Base-by-base conservation (phyloP, 2,329 filamentous ascomycete species). In the Cordyceps fumosorosea region DNA sequence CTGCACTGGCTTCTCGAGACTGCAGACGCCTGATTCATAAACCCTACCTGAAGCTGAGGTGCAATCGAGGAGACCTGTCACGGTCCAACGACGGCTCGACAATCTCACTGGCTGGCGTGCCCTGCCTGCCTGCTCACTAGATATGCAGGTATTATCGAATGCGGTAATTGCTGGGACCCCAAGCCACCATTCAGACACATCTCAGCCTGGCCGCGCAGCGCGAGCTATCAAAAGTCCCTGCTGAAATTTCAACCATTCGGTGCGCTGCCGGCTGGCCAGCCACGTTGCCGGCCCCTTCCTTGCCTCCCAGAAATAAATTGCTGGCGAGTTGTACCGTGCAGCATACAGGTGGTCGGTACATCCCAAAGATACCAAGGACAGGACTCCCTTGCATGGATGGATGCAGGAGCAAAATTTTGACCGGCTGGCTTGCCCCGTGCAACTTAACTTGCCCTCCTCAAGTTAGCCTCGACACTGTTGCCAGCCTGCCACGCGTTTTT, bases 61-160 rank as follows among this genome's bases (percentile, higher is more conserved):
- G 10, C 48, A 26, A 47, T 53, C 57, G 22, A n/a, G 29, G 51
- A 44, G 14, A 44, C 40, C 3, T n/a, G 16, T 16, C 37, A 50
- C 20, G 29, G 22, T 26, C n/a, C 45, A 42, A 5, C 3, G 24
- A 37, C 26, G 18, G 40, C 22, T n/a, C 40, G n/a, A 20, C 29
- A 47, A 45, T 29, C n/a, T 53, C 40, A 60, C n/a, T 45, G 50
- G 57, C 16, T 24, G 40, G 18, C 12, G 37, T 10, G 20, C 47
- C 34, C 18, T 18, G 56, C 10, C 16, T 8, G 3, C 48, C 18
- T 59, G 55, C 29, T 50, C 45, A 52, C 44, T 59, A 29, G 16
- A 54, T 48, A 54, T 47, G 57, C 50, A 60, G 53, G 18, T 16
- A 54, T 47, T 60, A 47, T 54, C 57, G 18, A 60, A 60, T 53